Base-by-base conservation (phyloP, 2,329 filamentous ascomycete species). In the Myriangium duriaei region DNA sequence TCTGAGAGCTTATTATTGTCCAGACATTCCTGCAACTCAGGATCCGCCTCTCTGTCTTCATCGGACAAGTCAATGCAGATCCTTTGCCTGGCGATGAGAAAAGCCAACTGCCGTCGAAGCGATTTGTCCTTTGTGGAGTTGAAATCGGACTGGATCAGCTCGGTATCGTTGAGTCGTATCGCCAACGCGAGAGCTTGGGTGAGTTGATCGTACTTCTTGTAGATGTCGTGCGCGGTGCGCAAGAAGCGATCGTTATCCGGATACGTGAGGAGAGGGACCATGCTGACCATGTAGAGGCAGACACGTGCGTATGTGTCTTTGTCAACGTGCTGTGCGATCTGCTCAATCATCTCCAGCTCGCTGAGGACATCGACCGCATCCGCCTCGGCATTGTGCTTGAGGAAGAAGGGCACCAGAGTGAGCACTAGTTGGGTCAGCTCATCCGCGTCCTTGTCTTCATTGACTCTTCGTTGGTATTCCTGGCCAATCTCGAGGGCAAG, bases 281-380 rank as follows among this genome's bases (percentile, higher is more conserved):
- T 96, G 68, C 85, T 93, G 51, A 93, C 85, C 80, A 98, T 94
- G 65, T 98, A 98, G 49, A 98, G 65, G 57, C 91, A 96, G 40
- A 95, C 91, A 54, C 91, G 72, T 37, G 81, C 70, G 58, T 93
- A 98, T 16, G 87, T 96, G 63, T 96, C 80, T 59, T 92, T 81
- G 59, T 98, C 91, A 37, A 98, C 72, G 52, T 87, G 92, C 48
- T 85, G 73, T 40, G 84, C 78, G 32, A 98, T 81, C 54, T 87
- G 69, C 54, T 95, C 85, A 49, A 98, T 96, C 58, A 95, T 94
- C 64, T 98, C 91, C 42, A 98, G 68, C 64, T 98, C 92, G 57
- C 86, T 95, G 69, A 98, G 76, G 48, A 98, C 71, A 60, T 98
- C 91, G 26, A 98, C 91, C 2, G 91, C 92, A 60, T 98, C 91